phyloP scores from a whole-genome alignment of 345 rosid species.

The Eucalyptus pauciflora region DNA sequence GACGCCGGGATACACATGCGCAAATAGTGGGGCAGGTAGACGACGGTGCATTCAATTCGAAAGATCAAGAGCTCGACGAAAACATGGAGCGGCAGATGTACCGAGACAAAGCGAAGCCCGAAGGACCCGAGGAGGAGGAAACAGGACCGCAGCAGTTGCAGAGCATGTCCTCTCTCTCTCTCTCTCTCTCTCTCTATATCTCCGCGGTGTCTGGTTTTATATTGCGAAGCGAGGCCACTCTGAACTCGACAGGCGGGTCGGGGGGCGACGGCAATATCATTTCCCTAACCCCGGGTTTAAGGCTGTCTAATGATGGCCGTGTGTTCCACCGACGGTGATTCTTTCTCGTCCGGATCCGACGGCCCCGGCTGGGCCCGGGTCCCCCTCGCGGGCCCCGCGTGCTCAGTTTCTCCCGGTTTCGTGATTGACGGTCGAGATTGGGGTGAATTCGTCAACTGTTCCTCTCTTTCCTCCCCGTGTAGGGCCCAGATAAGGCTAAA shows the following conservation, averaged over 20 bases:
- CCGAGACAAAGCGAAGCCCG: constrained; percentile 7
- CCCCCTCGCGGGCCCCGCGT: background rate
- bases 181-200: background rate
- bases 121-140: constrained; percentile 7
- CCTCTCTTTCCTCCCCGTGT: background rate
- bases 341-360: background rate
- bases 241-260: background rate
- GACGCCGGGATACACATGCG: background rate
- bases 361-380: background rate
- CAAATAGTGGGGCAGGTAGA: background rate
- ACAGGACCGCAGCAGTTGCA: constrained; percentile 35
- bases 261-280: background rate
- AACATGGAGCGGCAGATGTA: background rate
- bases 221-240: background rate
- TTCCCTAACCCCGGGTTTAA: background rate
- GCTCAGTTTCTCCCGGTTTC: background rate
- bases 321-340: background rate
- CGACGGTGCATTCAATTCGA: background rate
- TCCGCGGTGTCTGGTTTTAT: background rate
- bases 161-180: constrained; percentile 41
- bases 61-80: background rate
- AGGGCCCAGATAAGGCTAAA: background rate
- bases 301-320: background rate
- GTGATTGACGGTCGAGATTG: background rate
- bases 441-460: background rate